phyloP scores from a whole-genome alignment of 2,329 filamentous ascomycete genomes.

The Ploettnerulaceae sp. region DNA sequence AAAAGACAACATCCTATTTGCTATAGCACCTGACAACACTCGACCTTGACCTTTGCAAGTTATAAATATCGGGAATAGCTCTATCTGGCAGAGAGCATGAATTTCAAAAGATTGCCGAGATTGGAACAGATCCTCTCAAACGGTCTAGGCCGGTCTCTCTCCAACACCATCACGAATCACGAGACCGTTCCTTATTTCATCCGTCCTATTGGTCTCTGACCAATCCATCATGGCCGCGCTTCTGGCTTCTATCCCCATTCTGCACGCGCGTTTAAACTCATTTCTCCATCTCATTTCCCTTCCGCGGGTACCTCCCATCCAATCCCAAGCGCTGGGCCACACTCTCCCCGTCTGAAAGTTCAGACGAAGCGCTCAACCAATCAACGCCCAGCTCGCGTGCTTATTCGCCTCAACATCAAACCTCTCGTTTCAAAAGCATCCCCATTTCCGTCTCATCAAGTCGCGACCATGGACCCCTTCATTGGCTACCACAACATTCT shows the following conservation, averaged over 20 bases:
- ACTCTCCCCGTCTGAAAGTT: neutral
- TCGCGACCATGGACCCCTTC: constrained; percentile 10
- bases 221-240: neutral
- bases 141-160: neutral
- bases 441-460: constrained; percentile 16
- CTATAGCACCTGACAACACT: neutral
- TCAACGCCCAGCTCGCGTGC: constrained; percentile 13
- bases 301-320: neutral
- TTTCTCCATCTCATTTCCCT: neutral
- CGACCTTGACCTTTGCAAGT: neutral
- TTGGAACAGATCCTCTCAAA: too few relatives aligned
- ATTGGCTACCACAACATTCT: too few relatives aligned
- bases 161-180: neutral
- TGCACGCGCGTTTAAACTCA: neutral
- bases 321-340: neutral
- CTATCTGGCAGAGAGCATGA: too few relatives aligned
- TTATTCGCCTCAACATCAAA: constrained; percentile 18
- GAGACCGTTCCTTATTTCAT: neutral
- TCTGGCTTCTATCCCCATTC: neutral
- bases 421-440: constrained; percentile 10
- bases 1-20: too few relatives aligned
- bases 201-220: neutral
- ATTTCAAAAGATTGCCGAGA: too few relatives aligned
- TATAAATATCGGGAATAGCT: too few relatives aligned
- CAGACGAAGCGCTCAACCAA: constrained; percentile 14